phyloP scores from a whole-genome alignment of 2,329 filamentous ascomycete species.

The Fusarium siculi region DNA sequence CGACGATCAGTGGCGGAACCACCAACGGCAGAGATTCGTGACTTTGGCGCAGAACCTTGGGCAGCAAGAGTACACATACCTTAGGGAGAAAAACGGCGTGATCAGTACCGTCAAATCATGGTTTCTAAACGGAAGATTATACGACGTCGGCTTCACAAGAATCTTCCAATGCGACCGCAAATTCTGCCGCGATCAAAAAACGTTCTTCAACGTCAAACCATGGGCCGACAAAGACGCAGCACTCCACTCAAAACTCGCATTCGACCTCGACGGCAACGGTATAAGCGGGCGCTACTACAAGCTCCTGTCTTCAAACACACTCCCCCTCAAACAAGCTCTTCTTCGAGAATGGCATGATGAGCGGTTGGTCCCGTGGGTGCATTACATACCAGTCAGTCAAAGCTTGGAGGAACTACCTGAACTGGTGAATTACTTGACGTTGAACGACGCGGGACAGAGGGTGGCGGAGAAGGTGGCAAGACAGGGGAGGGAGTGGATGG shows the following conservation, averaged over 20 bases:
- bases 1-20: constrained; percentile 51
- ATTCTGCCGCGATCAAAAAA: constrained; percentile 50
- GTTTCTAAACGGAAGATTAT: constrained; percentile 53
- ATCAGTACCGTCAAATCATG: constrained; percentile 36
- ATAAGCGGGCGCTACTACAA: constrained; percentile 65
- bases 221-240: constrained; percentile 51
- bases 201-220: constrained; percentile 45
- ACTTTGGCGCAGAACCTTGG: constrained; percentile 49
- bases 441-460: constrained; percentile 57
- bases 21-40: constrained; percentile 62
- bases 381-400: constrained; percentile 65
- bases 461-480: constrained; percentile 63
- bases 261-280: constrained; percentile 67
- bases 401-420: constrained; percentile 63
- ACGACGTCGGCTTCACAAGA: constrained; percentile 57
- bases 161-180: constrained; percentile 57
- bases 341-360: constrained; percentile 69
- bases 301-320: constrained; percentile 58
- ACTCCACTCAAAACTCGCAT: constrained; percentile 53
- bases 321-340: constrained; percentile 63
- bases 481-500: constrained; percentile 65
- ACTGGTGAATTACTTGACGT: constrained; percentile 58
- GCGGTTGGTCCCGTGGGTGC: constrained; percentile 64
- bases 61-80: constrained; percentile 46
- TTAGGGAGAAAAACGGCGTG: constrained; percentile 38